Conservation (phyloP, 371 early-diverging fungal species). For the Mortierella sp. region DNA sequence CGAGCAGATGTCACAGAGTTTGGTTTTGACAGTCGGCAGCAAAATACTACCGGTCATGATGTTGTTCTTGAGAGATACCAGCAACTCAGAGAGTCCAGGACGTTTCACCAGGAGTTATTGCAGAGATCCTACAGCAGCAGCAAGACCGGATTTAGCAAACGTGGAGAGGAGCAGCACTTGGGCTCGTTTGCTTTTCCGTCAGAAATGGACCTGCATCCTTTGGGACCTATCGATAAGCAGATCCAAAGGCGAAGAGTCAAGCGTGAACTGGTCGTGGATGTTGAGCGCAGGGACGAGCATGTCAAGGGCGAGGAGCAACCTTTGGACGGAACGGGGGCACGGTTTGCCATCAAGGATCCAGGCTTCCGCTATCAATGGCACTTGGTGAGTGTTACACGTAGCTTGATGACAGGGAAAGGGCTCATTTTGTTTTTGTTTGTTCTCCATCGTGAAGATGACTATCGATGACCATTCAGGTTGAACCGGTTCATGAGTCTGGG, state of each 20-base stretch:
- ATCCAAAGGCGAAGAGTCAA: conserved; percentile 32
- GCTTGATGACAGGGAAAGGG: neutral
- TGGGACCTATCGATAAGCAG: conserved; percentile 53
- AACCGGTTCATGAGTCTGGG: neutral
- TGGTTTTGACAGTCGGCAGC: conserved; percentile 1
- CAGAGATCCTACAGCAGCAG: conserved; percentile 13
- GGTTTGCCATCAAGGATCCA: conserved; percentile 72
- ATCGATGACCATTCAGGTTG: neutral
- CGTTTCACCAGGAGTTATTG: conserved; percentile 20
- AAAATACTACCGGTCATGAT: conserved; percentile 27
- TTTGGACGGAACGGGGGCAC: conserved; percentile 29
- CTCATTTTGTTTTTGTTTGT: neutral
- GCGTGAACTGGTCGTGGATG: conserved; percentile 19
- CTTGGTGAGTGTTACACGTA: conserved; percentile 65
- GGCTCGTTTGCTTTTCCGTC: neutral
- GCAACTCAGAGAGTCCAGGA: conserved; percentile 22
- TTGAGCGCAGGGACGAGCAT: conserved; percentile 29
- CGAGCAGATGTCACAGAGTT: conserved; percentile 28
- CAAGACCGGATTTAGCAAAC: conserved; percentile 4
- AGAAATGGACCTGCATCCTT: conserved; percentile 16
- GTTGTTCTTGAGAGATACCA: conserved; percentile 42
- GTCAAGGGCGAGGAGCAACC: conserved; percentile 36
- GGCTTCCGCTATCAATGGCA: conserved; percentile 88
- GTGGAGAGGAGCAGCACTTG: conserved; percentile 14
- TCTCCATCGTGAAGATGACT: neutral